These are phyloP conservation scores for Coemansia sp. DNA, from an alignment of 192 early-diverging fungal genomes.

Conservation along the genomic window DNA sequence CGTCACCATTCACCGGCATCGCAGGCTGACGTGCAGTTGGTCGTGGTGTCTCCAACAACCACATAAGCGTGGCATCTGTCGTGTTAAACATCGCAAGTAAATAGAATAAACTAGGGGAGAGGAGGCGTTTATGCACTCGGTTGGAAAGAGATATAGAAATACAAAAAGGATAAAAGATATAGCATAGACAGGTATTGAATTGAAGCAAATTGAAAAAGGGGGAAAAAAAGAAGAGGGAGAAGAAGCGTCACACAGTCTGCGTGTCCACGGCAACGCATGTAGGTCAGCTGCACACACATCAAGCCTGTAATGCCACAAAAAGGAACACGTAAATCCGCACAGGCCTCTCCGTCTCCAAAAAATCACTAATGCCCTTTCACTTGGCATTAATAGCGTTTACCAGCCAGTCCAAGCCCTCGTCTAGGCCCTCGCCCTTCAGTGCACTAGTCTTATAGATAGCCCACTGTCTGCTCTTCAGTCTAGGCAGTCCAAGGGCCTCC, in stretches of 20 bases:
- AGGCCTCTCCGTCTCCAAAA: not conserved
- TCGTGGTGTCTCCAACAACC: not conserved
- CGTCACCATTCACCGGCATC: not conserved
- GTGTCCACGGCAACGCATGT: not conserved
- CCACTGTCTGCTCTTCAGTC: slow-evolving; percentile 89
- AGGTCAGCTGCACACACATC: slow-evolving; percentile 5
- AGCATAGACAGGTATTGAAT: not conserved
- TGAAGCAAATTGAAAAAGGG: not conserved
- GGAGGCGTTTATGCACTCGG: not conserved
- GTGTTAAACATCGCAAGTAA: slow-evolving; percentile 1
- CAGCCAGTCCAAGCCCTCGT: slow-evolving; percentile 85
- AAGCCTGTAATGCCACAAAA: not conserved
- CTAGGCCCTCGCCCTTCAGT: slow-evolving; percentile 79
- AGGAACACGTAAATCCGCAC: not conserved
- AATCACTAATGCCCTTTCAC: not conserved
- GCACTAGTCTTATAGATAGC: slow-evolving; percentile 89
- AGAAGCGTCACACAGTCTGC: slow-evolving; percentile 9
- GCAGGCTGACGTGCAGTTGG: not conserved
- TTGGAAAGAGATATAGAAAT: not conserved
- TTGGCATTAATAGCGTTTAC: slow-evolving; percentile 27
- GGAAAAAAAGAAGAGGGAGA: not conserved
- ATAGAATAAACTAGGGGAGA: not conserved
- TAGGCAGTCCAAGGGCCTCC: slow-evolving; percentile 83
- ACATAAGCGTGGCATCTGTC: not conserved
- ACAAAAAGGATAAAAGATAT: not conserved